Evolutionary conservation across 805 yeast species (phyloP).

Genomic region (Teunomyces tritomae): DNA sequence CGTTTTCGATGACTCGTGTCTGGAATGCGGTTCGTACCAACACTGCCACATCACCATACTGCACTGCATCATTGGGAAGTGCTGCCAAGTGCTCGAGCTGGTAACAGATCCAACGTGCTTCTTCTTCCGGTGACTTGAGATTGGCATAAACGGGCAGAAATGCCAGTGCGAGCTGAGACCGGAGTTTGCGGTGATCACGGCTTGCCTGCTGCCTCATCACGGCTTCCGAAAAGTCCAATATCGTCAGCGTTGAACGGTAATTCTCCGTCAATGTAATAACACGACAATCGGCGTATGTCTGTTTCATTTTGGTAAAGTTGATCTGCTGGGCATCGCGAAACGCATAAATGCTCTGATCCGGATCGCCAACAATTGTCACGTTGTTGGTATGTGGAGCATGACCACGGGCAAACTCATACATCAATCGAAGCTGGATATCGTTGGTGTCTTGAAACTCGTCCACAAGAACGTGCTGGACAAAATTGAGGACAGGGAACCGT

Average conservation of each 20-base stretch:
- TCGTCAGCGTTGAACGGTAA: conserved; percentile 74
- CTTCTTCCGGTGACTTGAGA: conserved; percentile 44
- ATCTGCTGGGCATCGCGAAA: conserved; percentile 76
- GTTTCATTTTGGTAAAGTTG: conserved; percentile 60
- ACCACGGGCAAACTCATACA: conserved; percentile 45
- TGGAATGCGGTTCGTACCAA: conserved; percentile 64
- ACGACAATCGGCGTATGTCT: conserved; percentile 24
- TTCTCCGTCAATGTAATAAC: conserved; percentile 56
- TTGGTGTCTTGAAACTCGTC: conserved; percentile 97
- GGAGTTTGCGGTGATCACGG: conserved; percentile 42
- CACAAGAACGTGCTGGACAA: conserved; percentile 69
- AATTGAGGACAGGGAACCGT: conserved; percentile 43
- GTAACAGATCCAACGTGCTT: conserved; percentile 56
- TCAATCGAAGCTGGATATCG: conserved; percentile 66
- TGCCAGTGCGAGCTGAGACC: conserved; percentile 43
- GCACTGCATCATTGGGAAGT: conserved; percentile 42
- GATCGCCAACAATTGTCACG: conserved; percentile 91
- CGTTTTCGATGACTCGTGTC: conserved; percentile 63
- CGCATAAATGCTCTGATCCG: conserved; percentile 91
- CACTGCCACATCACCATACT: conserved; percentile 65
- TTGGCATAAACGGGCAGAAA: conserved; percentile 47
- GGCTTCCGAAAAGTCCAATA: conserved; percentile 60
- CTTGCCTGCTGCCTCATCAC: conserved; percentile 61
- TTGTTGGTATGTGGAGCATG: conserved; percentile 41
- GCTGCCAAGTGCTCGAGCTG: conserved; percentile 51